Evolutionary conservation across 768 basidiomycete species (phyloP), one percentile per base, ranked within the genome.

Genomic region (Lanmaoa rubissima): DNA sequence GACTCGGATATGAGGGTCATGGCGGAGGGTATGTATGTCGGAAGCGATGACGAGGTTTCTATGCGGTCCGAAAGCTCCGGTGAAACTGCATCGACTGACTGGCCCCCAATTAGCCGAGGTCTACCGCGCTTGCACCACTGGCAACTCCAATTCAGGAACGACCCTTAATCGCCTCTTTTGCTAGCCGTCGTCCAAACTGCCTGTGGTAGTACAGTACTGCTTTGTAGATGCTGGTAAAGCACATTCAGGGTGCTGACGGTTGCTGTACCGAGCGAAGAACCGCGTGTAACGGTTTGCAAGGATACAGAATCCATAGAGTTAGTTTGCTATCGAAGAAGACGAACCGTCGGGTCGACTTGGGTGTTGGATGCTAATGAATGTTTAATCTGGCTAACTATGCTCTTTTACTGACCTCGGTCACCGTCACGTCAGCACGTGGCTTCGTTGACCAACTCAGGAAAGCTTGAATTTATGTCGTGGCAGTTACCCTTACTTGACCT

Each of bases 21-120:
- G 26, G 45, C 50, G 31, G 49, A 50, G 1, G 57, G 61, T 24
- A 65, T 43, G 56, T 67, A 68, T 24, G 53, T 55, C 26, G 62
- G 49, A 34, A 54, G 53, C 6, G 54, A 48, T 31, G 58, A 12
- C 17, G 43, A n/a, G 9, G 41, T 36, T 31, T 36, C 28, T 5
- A 19, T 28, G 32, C 11, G 26, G 16, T 17, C 42, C 38, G 40
- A 38, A 46, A 41, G 14, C 28, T 17, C 19, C 21, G 24, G 24
- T 44, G 54, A 24, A 38, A 41, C 10, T 31, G 21, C 21, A 24
- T 24, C 21, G 21, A 24, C 21, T 21, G 21, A 21, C 21, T 21
- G 2, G 21, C 21, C 21, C 21, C 21, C 21, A 2, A 24, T 24
- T 24, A 24, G 21, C 21, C 21, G 21, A 24, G 21, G 21, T 24